Conservation (phyloP, 1,284 basidiomycete species). For the Abortiporus biennis region DNA sequence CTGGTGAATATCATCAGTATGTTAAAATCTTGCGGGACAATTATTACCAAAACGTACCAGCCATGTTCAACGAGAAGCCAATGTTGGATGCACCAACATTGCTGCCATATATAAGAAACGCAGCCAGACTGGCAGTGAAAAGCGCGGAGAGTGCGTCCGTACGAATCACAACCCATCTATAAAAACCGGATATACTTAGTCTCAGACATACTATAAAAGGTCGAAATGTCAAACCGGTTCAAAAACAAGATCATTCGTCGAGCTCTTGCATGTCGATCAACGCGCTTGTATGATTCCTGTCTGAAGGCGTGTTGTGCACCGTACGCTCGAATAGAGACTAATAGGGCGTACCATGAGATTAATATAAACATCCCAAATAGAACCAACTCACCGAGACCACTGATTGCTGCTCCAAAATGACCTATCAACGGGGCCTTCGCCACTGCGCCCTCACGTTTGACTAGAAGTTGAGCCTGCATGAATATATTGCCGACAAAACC, state of each 20-base stretch:
- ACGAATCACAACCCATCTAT: conserved; percentile 49
- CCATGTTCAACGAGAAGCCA: conserved; percentile 41
- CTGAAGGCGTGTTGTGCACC: conserved; percentile 43
- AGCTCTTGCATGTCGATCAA: conserved; percentile 42
- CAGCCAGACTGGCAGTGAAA: conserved; percentile 43
- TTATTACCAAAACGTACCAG: conserved; percentile 21
- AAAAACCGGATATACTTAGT: too few relatives aligned
- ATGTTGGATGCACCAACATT: conserved; percentile 31
- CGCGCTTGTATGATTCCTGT: conserved; percentile 35
- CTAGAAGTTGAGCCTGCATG: conserved; percentile 67
- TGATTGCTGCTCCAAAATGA: conserved; percentile 60
- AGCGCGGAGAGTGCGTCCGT: conserved; percentile 36
- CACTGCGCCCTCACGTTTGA: conserved; percentile 68
- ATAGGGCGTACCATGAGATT: background rate
- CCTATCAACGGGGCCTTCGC: conserved; percentile 57
- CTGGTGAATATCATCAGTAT: background rate
- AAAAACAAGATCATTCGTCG: conserved; percentile 48
- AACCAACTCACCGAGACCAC: conserved; percentile 54
- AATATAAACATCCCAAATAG: conserved; percentile 7
- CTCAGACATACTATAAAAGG: conserved; percentile 12
- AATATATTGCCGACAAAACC: conserved; percentile 41
- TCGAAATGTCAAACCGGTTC: conserved; percentile 29
- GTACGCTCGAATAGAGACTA: conserved; percentile 60
- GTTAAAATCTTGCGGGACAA: background rate
- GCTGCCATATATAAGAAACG: conserved; percentile 39